These are phyloP conservation scores for Micractinium sp. DNA, from an alignment of 139 green algal genomes.

Conservation along the genomic window DNA sequence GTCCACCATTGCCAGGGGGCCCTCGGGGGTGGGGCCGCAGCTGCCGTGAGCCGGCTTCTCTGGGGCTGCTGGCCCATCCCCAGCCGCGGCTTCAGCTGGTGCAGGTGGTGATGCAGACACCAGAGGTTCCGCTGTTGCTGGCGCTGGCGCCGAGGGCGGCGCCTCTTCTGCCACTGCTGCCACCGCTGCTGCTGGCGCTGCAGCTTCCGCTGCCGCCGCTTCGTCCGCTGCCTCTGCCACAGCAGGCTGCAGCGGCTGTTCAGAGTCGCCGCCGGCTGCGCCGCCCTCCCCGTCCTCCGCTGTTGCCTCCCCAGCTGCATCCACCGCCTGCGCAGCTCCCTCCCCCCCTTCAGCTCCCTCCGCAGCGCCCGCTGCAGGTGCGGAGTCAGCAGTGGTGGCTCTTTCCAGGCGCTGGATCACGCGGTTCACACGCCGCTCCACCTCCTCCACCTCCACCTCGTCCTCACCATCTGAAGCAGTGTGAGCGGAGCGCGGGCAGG, in stretches of 20 bases:
- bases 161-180: neutral
- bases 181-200: neutral
- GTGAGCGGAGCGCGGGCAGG: no score
- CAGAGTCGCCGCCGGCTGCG: neutral
- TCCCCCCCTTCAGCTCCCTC: neutral
- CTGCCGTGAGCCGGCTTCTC: neutral
- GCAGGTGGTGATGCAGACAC: neutral
- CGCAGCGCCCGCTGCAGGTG: neutral
- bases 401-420: slow-evolving; percentile 25
- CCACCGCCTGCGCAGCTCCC: neutral
- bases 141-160: neutral
- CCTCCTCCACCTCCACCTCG: slow-evolving; percentile 32
- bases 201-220: neutral
- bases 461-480: slow-evolving; percentile 31
- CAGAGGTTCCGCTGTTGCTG: neutral
- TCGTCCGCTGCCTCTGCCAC: no score
- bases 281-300: neutral
- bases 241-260: no score
- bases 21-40: neutral
- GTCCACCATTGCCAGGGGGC: slow-evolving; percentile 32
- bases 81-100: neutral
- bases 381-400: neutral
- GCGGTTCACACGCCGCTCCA: slow-evolving; percentile 40
- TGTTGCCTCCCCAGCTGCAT: neutral
- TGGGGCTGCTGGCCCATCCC: neutral